A percentile compares a stretch with the other conserved stretches of the same genome.
phyloP scores from a whole-genome alignment of 345 rosid species.

The Angophora floribunda region DNA sequence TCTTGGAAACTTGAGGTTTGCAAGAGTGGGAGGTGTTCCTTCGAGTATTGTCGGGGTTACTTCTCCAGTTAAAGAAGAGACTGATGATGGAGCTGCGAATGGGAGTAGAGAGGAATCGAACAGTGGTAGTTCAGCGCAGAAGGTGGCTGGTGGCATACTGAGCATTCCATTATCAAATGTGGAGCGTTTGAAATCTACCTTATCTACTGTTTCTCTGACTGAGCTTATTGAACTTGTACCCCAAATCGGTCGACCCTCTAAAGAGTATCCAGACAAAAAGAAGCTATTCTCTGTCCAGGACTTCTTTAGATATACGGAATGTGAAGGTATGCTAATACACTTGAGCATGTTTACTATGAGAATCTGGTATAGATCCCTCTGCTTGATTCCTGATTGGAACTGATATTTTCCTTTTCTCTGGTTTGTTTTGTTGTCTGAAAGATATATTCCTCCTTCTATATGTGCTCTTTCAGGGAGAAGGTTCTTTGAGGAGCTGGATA shows the following conservation, averaged over 20 bases:
- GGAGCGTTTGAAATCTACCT: slow-evolving; percentile 78
- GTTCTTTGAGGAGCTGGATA: slow-evolving; percentile 94
- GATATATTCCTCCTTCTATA: background rate
- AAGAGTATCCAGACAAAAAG: slow-evolving; percentile 93
- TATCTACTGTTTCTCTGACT: slow-evolving; percentile 65
- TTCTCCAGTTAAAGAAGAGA: slow-evolving; percentile 46
- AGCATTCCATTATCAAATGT: slow-evolving; percentile 89
- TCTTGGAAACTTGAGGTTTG: slow-evolving; percentile 77
- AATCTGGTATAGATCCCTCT: background rate
- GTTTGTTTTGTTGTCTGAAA: background rate
- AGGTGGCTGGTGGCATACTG: slow-evolving; percentile 60
- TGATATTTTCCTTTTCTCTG: background rate
- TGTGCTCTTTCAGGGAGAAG: slow-evolving; percentile 56
- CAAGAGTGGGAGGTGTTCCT: slow-evolving; percentile 84
- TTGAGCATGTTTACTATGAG: background rate
- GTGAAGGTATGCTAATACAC: slow-evolving; percentile 65
- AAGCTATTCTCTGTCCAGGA: slow-evolving; percentile 91
- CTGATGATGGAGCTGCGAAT: slow-evolving; percentile 32
- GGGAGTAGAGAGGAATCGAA: slow-evolving; percentile 46
- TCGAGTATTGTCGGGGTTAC: slow-evolving; percentile 70
- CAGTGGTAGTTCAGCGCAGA: slow-evolving; percentile 44
- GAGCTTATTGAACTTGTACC: slow-evolving; percentile 91
- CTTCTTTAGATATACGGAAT: slow-evolving; percentile 94
- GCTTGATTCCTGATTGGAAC: background rate
- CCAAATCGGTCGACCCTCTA: slow-evolving; percentile 63